phyloP scores from a whole-genome alignment of 2,329 filamentous ascomycete genomes.

The Sarocladium brachiariae region DNA sequence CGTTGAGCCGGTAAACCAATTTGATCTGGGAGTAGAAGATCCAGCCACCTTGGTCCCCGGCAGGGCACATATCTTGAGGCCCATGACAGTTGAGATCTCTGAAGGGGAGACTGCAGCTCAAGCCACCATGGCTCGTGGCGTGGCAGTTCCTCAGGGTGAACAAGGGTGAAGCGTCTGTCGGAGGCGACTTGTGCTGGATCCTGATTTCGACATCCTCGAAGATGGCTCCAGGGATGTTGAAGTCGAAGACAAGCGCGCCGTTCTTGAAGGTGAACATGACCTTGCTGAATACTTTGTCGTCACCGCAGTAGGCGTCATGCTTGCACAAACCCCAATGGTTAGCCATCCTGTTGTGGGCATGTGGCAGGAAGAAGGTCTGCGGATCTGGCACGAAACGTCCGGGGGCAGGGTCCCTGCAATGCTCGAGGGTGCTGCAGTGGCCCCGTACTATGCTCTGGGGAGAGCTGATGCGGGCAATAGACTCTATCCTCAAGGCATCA shows the following conservation, averaged over 20 bases:
- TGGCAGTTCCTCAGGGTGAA: conserved; percentile 7
- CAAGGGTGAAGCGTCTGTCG: conserved; percentile 2
- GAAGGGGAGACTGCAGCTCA: conserved; percentile 7
- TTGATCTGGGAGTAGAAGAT: conserved; percentile 9
- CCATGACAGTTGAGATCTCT: not conserved
- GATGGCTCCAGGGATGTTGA: conserved; percentile 8
- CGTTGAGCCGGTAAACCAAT: not conserved
- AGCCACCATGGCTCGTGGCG: not conserved
- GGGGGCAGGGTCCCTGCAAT: not conserved
- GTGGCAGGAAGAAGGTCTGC: conserved; percentile 10
- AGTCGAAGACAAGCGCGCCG: conserved; percentile 12
- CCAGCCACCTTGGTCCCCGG: conserved; percentile 1
- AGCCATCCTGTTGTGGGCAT: not conserved
- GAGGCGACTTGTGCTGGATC: not conserved
- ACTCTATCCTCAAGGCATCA: not conserved
- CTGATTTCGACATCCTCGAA: conserved; percentile 12
- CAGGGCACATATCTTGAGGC: not conserved
- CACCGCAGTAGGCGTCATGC: conserved; percentile 6
- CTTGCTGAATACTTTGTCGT: conserved; percentile 2
- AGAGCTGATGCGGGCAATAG: not conserved
- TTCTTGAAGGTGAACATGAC: conserved; percentile 11
- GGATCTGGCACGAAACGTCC: conserved; percentile 8
- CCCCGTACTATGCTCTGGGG: conserved; percentile 2
- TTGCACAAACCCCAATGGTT: conserved; percentile 10
- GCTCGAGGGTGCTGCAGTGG: not conserved